A percentile compares a stretch with the other conserved stretches of the same genome.
phyloP scores from a whole-genome alignment of 148 eudicot species.

The Arbutus unedo region DNA sequence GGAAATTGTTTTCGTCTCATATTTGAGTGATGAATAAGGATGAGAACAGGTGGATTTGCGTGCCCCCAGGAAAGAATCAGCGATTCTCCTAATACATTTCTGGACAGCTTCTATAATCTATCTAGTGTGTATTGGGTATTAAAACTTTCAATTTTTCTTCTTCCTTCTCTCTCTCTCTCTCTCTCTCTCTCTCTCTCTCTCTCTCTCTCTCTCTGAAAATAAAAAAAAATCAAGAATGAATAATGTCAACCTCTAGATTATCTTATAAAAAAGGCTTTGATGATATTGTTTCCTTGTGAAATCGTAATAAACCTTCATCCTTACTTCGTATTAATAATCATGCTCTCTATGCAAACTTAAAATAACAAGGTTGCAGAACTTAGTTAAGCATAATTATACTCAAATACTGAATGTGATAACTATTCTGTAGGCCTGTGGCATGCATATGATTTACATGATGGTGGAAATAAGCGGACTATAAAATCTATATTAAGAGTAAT shows the following conservation, averaged over 20 bases:
- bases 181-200: no score
- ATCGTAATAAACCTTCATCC: background rate
- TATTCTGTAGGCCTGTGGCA: no score
- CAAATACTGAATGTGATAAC: no score
- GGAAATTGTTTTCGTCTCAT: background rate
- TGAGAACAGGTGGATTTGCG: background rate
- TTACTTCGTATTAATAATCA: background rate
- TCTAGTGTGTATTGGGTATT: background rate
- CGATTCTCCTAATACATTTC: background rate
- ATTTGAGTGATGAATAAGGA: background rate
- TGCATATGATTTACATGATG: no score
- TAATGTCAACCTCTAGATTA: no score
- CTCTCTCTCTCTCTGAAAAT: no score
- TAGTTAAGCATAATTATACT: background rate
- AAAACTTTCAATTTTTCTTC: background rate
- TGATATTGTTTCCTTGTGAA: no score
- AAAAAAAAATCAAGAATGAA: no score
- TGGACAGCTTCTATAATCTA: background rate
- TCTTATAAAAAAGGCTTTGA: no score
- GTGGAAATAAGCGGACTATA: no score
- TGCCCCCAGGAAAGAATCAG: background rate
- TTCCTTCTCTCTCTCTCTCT: no score
- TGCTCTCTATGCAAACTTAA: background rate
- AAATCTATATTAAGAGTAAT: no score
- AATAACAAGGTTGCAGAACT: background rate